Evolutionary conservation across 2,329 filamentous ascomycete genomes (phyloP).

Genomic region (Calonectria montana): DNA sequence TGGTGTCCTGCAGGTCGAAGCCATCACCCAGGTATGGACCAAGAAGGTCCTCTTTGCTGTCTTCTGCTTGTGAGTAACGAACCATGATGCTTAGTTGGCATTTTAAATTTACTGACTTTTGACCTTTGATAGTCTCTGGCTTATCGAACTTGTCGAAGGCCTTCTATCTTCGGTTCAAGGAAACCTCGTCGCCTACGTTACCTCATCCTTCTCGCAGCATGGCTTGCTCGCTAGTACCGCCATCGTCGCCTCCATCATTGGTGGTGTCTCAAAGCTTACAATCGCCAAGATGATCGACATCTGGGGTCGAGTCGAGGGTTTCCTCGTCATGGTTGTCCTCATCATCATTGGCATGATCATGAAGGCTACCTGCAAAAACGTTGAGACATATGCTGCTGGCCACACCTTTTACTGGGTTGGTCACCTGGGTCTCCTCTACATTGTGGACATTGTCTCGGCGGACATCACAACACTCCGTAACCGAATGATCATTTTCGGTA

Average conservation of each 20-base stretch:
- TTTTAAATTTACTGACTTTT: background rate
- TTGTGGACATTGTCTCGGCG: conserved; percentile 56
- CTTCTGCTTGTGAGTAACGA: conserved; percentile 51
- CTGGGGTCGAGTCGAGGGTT: conserved; percentile 60
- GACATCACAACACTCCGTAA: conserved; percentile 58
- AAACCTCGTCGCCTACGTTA: conserved; percentile 72
- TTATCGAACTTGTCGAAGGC: conserved; percentile 52
- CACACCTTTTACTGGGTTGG: conserved; percentile 75
- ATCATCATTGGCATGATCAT: conserved; percentile 68
- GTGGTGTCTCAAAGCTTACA: conserved; percentile 51
- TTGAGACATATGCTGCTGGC: conserved; percentile 69
- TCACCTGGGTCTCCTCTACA: conserved; percentile 53
- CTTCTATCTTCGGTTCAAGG: conserved; percentile 52
- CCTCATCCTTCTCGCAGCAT: conserved; percentile 72
- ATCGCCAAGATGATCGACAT: conserved; percentile 62
- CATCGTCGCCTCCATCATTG: conserved; percentile 65
- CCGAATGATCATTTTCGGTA: conserved; percentile 56
- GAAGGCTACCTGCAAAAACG: conserved; percentile 69
- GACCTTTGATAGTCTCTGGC: conserved; percentile 48
- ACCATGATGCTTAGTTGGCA: no score
- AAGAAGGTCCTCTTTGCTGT: conserved; percentile 48
- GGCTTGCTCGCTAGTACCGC: conserved; percentile 73
- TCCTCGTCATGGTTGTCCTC: conserved; percentile 54
- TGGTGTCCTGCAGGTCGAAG: conserved; percentile 53
- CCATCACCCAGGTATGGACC: conserved; percentile 54